A percentile compares a stretch with the other conserved stretches of the same genome.
These are phyloP conservation scores for Phytomonas sp. DNA, from an alignment of 208 protist species.

Conservation along the genomic window DNA sequence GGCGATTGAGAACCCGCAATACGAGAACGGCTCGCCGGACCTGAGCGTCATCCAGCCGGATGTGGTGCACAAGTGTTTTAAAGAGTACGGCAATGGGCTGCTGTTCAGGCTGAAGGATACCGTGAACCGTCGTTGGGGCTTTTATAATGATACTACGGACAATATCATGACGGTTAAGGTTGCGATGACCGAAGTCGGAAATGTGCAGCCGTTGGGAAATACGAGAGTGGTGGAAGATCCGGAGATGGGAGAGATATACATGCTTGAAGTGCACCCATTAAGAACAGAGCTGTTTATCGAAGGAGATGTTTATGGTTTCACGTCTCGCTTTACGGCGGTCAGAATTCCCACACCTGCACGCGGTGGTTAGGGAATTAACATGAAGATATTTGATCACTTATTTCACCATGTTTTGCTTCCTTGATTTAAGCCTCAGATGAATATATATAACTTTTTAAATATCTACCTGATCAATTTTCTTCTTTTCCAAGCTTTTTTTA, in stretches of 20 bases:
- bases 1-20: constrained; percentile 16
- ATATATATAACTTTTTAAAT: too few species aligned
- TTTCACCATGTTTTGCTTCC: neutral
- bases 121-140: constrained; percentile 34
- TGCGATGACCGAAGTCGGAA: constrained; percentile 21
- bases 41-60: constrained; percentile 24
- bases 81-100: constrained; percentile 66
- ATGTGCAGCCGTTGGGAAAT: constrained; percentile 32
- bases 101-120: constrained; percentile 68
- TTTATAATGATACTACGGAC: constrained; percentile 74
- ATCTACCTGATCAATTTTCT: too few species aligned
- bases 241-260: constrained; percentile 34
- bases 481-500: neutral
- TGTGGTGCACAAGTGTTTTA: constrained; percentile 68
- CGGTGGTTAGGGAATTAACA: neutral
- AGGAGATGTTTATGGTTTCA: constrained; percentile 48
- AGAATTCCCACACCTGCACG: neutral
- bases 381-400: neutral
- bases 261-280: constrained; percentile 42
- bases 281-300: constrained; percentile 51
- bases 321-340: constrained; percentile 54
- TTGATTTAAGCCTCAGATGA: neutral
- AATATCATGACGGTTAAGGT: constrained; percentile 40
- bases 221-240: constrained; percentile 23
- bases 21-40: constrained; percentile 43